Percentiles rank a stretch among this genome's conserved stretches.
Evolutionary conservation across 495 filamentous ascomycete species (phyloP).

Genomic region (Rhypophila decipiens): DNA sequence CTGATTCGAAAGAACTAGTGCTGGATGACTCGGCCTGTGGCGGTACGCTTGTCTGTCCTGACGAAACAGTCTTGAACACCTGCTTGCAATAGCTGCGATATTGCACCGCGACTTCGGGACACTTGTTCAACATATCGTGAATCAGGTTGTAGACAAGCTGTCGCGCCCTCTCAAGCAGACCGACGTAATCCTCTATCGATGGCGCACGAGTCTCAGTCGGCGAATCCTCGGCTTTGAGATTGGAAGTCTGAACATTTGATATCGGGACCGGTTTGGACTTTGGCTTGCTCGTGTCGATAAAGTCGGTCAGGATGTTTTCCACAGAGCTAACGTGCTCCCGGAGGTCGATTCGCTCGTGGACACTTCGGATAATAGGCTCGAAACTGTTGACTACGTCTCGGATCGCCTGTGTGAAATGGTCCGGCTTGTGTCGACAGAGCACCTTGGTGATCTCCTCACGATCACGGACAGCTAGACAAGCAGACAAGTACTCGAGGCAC

Average conservation of each 20-base stretch:
- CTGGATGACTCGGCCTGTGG: neutral
- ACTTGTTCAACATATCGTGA: slow-evolving; percentile 55
- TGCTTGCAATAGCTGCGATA: slow-evolving; percentile 38
- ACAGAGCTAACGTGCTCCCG: slow-evolving; percentile 50
- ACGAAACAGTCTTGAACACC: slow-evolving; percentile 24
- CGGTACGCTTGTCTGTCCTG: neutral
- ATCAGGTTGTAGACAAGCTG: slow-evolving; percentile 53
- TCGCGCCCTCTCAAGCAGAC: slow-evolving; percentile 48
- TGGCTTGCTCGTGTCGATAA: slow-evolving; percentile 44
- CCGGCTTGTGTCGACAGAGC: slow-evolving; percentile 52
- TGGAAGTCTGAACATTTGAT: neutral
- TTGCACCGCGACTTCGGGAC: slow-evolving; percentile 47
- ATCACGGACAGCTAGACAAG: slow-evolving; percentile 53
- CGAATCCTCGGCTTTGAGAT: slow-evolving; percentile 11
- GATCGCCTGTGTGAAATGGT: slow-evolving; percentile 52
- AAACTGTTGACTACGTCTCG: slow-evolving; percentile 51
- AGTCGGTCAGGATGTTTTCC: slow-evolving; percentile 53
- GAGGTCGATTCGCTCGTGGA: slow-evolving; percentile 60
- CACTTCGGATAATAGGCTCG: slow-evolving; percentile 57
- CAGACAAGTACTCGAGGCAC: slow-evolving; percentile 53
- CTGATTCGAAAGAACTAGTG: neutral
- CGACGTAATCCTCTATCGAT: slow-evolving; percentile 56
- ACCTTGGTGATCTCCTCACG: slow-evolving; percentile 52
- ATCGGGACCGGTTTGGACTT: slow-evolving; percentile 13
- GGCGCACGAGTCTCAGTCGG: slow-evolving; percentile 24